phyloP scores from a whole-genome alignment of 1,139 yeast genomes.

The Lodderomyces elongisporus region DNA sequence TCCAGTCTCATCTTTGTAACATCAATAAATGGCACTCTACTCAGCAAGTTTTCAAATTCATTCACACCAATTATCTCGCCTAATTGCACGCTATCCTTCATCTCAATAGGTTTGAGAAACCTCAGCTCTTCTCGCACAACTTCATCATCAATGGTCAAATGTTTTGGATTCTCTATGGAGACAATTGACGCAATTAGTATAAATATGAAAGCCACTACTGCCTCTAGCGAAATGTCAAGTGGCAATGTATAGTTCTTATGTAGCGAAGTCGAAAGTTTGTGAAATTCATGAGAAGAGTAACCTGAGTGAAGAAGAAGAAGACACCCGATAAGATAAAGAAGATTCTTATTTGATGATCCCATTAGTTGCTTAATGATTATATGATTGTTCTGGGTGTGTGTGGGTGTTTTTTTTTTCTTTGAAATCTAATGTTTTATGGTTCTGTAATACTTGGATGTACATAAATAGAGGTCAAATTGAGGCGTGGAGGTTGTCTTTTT shows the following conservation, averaged over 20 bases:
- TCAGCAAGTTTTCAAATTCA: conserved; percentile 39
- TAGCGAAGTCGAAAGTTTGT: conserved; percentile 23
- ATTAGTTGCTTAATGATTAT: background rate
- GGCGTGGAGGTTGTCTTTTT: too few relatives aligned
- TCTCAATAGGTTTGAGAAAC: conserved; percentile 42
- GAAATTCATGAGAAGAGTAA: conserved; percentile 49
- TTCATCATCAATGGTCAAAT: conserved; percentile 20
- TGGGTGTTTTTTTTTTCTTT: too few relatives aligned
- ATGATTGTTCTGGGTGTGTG: background rate
- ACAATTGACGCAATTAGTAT: conserved; percentile 33
- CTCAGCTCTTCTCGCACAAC: conserved; percentile 17
- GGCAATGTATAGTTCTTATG: conserved; percentile 20
- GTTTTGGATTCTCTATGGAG: conserved; percentile 21
- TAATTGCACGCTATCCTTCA: conserved; percentile 42
- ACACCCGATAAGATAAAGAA: conserved; percentile 28
- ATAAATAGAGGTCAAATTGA: too few relatives aligned
- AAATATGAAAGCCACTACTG: conserved; percentile 34
- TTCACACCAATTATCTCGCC: conserved; percentile 42
- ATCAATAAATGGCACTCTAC: conserved; percentile 44
- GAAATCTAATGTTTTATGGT: too few relatives aligned
- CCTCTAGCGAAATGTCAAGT: conserved; percentile 39
- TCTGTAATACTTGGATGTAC: too few relatives aligned
- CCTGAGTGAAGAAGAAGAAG: conserved; percentile 41
- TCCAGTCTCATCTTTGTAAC: conserved; percentile 36
- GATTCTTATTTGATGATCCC: conserved; percentile 3